Conservation (phyloP, 1,284 basidiomycete genomes). For the Ganoderma resinaceum region DNA sequence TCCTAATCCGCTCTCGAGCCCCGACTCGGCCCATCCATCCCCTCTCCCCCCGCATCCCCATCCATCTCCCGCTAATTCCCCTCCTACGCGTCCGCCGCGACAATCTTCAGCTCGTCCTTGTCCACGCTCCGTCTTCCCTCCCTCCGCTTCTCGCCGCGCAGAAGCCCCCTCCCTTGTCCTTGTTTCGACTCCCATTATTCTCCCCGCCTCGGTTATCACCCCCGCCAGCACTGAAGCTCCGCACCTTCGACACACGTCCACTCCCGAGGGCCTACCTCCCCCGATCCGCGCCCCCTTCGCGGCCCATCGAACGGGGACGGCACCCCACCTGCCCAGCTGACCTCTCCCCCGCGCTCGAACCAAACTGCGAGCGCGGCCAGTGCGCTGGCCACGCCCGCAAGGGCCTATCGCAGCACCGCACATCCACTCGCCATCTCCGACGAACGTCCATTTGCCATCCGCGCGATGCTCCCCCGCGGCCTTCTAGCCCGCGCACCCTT, state of each 20-base stretch:
- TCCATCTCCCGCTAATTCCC: background rate
- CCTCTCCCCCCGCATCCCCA: background rate
- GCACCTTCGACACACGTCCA: background rate
- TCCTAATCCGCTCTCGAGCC: background rate
- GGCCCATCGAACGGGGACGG: background rate
- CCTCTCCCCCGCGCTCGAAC: constrained; percentile 1
- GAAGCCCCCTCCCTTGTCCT: constrained; percentile 2
- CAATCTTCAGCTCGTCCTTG: background rate
- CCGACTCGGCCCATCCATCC: background rate
- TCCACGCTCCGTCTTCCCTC: background rate
- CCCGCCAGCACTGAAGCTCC: constrained; percentile 3
- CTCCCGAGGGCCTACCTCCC: background rate
- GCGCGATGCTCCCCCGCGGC: background rate
- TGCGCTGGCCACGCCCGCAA: background rate
- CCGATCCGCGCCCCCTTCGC: constrained; percentile 2
- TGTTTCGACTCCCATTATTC: background rate
- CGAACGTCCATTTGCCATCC: constrained; percentile 10
- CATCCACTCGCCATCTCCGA: constrained; percentile 9
- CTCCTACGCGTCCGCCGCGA: constrained; percentile 2
- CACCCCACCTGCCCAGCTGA: background rate
- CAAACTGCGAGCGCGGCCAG: no score
- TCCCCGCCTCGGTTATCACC: constrained; percentile 3
- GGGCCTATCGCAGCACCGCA: constrained; percentile 3
- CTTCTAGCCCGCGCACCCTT: constrained; percentile 13
- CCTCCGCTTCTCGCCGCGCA: background rate